A percentile compares a stretch with the other conserved stretches of the same genome.
phyloP scores from a whole-genome alignment of 768 basidiomycete genomes.

The Mycena chlorophos region DNA sequence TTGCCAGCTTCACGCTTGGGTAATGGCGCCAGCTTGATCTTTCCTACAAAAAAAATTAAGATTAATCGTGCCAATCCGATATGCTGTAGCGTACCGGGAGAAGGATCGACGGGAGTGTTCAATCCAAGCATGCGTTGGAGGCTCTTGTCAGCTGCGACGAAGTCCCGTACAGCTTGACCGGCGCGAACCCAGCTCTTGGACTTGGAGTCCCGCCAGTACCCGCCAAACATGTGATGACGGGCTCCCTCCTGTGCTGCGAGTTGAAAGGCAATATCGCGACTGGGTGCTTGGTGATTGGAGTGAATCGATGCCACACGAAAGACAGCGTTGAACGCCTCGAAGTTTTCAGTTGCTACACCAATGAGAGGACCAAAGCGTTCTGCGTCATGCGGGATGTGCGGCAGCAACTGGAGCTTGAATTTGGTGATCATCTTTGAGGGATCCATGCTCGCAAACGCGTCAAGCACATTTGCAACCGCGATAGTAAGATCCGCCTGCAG shows the following conservation, averaged over 20 bases:
- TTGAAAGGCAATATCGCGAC: conserved; percentile 32
- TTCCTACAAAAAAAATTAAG: no score
- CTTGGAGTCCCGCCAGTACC: conserved; percentile 26
- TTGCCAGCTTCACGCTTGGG: no score
- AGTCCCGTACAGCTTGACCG: neutral
- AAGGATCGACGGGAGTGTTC: no score
- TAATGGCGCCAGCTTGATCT: no score
- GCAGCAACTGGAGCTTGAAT: conserved; percentile 35
- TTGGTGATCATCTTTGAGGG: conserved; percentile 34
- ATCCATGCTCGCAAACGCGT: conserved; percentile 32
- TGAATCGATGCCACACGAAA: conserved; percentile 36
- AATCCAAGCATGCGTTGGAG: no score
- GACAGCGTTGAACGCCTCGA: conserved; percentile 41
- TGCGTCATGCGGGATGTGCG: conserved; percentile 31
- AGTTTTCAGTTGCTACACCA: conserved; percentile 37
- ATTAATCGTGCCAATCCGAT: no score
- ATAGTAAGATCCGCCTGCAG: conserved; percentile 30
- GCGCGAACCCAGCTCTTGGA: conserved; percentile 10
- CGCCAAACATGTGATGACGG: conserved; percentile 36
- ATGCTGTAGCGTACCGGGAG: no score
- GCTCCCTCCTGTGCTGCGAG: conserved; percentile 29
- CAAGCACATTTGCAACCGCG: conserved; percentile 38
- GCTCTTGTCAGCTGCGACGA: no score
- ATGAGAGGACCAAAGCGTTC: conserved; percentile 35
- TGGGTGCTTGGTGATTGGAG: conserved; percentile 39